phyloP scores from a whole-genome alignment of 164 flowering plant species.

The Santalum album region DNA sequence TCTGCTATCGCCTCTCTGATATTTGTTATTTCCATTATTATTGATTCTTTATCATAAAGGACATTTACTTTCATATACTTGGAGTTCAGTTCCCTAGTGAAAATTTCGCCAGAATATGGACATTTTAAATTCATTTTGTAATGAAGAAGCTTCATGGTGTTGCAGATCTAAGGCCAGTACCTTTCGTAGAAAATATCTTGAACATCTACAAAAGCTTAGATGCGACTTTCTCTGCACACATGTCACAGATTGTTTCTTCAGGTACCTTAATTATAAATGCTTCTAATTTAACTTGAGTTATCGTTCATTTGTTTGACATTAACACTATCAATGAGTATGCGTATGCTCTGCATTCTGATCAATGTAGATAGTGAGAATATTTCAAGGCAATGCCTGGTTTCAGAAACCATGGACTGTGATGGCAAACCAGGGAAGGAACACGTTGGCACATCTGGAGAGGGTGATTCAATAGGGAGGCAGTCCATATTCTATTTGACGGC shows the following conservation, averaged over 20 bases:
- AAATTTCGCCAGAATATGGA: background rate
- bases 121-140: background rate
- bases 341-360: background rate
- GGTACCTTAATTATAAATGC: slow-evolving; percentile 14
- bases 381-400: slow-evolving; percentile 4
- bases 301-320: background rate
- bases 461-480: slow-evolving; percentile 3
- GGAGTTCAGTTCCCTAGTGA: too few relatives aligned
- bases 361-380: slow-evolving; percentile 10
- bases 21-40: too few relatives aligned
- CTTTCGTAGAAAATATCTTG: slow-evolving; percentile 42
- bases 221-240: slow-evolving; percentile 28
- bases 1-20: too few relatives aligned
- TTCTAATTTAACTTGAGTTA: background rate
- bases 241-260: slow-evolving; percentile 16
- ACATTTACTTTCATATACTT: too few relatives aligned
- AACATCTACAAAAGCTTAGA: slow-evolving; percentile 41
- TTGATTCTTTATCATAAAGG: too few relatives aligned
- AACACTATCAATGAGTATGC: background rate
- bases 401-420: background rate
- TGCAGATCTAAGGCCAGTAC: slow-evolving; percentile 40
- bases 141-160: background rate
- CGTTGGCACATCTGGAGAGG: background rate
- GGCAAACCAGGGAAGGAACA: slow-evolving; percentile 3
- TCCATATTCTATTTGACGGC: background rate